phyloP scores from a whole-genome alignment of 495 filamentous ascomycete genomes.

The Neurospora tetraspora region DNA sequence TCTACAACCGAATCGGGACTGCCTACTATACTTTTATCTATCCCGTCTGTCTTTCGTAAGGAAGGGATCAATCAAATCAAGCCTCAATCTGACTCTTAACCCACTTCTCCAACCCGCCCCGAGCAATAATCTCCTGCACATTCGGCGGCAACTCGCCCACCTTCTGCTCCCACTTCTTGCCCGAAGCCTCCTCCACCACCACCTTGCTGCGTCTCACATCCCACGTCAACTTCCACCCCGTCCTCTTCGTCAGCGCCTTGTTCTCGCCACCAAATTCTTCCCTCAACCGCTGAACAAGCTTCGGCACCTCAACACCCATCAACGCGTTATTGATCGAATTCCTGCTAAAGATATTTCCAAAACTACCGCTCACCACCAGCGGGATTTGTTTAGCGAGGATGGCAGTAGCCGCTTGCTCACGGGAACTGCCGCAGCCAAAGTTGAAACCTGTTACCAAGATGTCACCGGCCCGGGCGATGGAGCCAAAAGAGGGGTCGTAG shows the following conservation, averaged over 20 bases:
- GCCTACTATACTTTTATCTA: not conserved
- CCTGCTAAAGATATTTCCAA: slow-evolving; percentile 79
- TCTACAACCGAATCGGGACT: not conserved
- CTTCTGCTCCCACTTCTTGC: slow-evolving; percentile 59
- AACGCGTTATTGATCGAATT: slow-evolving; percentile 93
- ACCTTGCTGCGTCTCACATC: slow-evolving; percentile 67
- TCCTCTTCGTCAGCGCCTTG: slow-evolving; percentile 63
- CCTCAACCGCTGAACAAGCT: slow-evolving; percentile 58
- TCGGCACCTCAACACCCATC: slow-evolving; percentile 73
- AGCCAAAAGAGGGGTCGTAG: slow-evolving; percentile 65
- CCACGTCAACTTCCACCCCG: slow-evolving; percentile 85
- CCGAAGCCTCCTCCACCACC: slow-evolving; percentile 49
- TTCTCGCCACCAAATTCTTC: slow-evolving; percentile 43
- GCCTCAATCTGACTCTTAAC: slow-evolving; percentile 53
- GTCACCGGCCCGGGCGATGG: slow-evolving; percentile 53
- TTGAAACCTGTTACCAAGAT: slow-evolving; percentile 84
- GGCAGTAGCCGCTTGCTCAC: slow-evolving; percentile 86
- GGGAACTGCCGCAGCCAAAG: slow-evolving; percentile 73
- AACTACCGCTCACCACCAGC: slow-evolving; percentile 74
- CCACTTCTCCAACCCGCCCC: slow-evolving; percentile 74
- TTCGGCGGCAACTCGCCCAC: slow-evolving; percentile 81
- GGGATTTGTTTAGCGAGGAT: slow-evolving; percentile 79
- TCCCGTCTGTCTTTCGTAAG: too few species aligned
- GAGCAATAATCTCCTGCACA: slow-evolving; percentile 84
- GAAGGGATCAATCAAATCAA: too few species aligned